Evolutionary conservation across 805 yeast genomes (phyloP).

Genomic region (Lipomyces yamadae): DNA sequence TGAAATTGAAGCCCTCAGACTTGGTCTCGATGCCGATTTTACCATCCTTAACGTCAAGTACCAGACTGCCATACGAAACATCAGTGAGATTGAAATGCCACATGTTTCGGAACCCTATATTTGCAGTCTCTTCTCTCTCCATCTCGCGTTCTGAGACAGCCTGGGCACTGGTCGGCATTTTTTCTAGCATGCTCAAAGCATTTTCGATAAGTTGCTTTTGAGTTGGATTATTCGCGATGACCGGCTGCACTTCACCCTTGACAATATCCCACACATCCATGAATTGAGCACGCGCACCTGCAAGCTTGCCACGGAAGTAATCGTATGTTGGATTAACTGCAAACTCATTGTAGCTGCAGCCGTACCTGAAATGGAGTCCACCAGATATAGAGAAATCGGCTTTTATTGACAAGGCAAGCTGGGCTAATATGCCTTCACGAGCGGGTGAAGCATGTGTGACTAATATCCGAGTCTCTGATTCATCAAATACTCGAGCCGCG

Average conservation of each 20-base stretch:
- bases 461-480: constrained; percentile 61
- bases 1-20: constrained; percentile 69
- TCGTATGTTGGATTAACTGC: constrained; percentile 68
- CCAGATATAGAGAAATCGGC: constrained; percentile 77
- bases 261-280: constrained; percentile 68
- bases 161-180: constrained; percentile 47
- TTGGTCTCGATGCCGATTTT: constrained; percentile 57
- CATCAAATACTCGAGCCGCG: constrained; percentile 49
- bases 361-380: constrained; percentile 71
- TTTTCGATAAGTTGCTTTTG: constrained; percentile 56
- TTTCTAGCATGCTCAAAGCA: constrained; percentile 66
- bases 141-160: constrained; percentile 50
- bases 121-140: constrained; percentile 63
- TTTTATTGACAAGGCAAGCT: constrained; percentile 65
- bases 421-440: constrained; percentile 70
- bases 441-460: constrained; percentile 73
- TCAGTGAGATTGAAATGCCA: constrained; percentile 83
- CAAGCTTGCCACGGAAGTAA: constrained; percentile 64
- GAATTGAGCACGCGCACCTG: constrained; percentile 63
- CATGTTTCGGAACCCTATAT: constrained; percentile 67
- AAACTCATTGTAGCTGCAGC: constrained; percentile 70
- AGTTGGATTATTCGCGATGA: constrained; percentile 51
- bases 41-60: constrained; percentile 53
- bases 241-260: constrained; percentile 55
- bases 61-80: constrained; percentile 55